Percentiles rank a stretch among this genome's conserved stretches.
Conservation (phyloP, 129 eudicot species). For the Centella asiatica region DNA sequence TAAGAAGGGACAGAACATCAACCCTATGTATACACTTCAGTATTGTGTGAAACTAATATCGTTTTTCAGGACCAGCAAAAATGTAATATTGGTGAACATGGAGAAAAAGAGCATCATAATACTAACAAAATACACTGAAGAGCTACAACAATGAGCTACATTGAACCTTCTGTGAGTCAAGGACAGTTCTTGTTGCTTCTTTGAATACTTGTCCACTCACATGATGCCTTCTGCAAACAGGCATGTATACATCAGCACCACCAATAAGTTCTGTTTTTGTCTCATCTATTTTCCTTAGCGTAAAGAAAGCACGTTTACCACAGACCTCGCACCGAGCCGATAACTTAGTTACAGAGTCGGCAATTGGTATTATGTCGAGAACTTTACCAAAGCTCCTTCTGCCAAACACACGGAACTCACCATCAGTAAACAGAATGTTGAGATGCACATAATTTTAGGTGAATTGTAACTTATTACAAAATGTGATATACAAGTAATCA, state of each 20-base stretch:
- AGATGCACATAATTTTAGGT: neutral
- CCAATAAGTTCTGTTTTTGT: slow-evolving; percentile 77
- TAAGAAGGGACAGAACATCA: neutral
- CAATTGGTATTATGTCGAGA: slow-evolving; percentile 84
- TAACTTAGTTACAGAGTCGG: slow-evolving; percentile 84
- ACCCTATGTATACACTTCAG: neutral
- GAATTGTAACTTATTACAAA: too few species aligned
- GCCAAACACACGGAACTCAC: slow-evolving; percentile 16
- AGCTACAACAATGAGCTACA: slow-evolving; percentile 25
- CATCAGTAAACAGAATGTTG: neutral
- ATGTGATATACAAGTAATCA: too few species aligned
- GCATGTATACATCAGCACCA: slow-evolving; percentile 98
- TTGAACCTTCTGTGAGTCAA: slow-evolving; percentile 38
- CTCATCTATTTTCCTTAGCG: slow-evolving; percentile 85
- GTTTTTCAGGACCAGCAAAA: neutral
- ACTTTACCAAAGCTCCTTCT: slow-evolving; percentile 95
- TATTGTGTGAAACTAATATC: neutral
- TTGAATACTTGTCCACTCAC: slow-evolving; percentile 82
- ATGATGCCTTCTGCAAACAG: slow-evolving; percentile 90
- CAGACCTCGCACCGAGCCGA: slow-evolving; percentile 85
- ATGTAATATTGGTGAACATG: neutral
- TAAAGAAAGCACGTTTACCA: slow-evolving; percentile 82
- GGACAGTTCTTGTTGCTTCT: slow-evolving; percentile 58
- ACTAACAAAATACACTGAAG: neutral
- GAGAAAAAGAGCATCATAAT: neutral